Evolutionary conservation across 169 alveolate genomes (phyloP).

Genomic region (Babesia divergens): DNA sequence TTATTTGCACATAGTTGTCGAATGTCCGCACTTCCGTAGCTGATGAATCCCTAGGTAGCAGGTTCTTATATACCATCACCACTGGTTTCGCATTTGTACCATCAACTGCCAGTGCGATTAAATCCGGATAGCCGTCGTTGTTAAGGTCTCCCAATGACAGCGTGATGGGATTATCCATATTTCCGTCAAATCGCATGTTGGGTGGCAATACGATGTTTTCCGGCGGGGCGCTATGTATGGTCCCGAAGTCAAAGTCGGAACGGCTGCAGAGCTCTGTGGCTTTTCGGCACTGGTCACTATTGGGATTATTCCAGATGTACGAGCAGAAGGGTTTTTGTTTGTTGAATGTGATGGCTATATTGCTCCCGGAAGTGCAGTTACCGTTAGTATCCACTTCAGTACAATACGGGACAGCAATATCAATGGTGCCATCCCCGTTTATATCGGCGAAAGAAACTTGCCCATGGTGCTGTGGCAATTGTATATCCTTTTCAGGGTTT

Average conservation of each 20-base stretch:
- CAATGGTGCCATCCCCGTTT: conserved; percentile 81
- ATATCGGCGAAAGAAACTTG: conserved; percentile 77
- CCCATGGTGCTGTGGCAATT: conserved; percentile 63
- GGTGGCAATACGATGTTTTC: not conserved
- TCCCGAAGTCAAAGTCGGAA: conserved; percentile 66
- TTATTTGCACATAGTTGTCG: not conserved
- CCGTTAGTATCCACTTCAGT: conserved; percentile 25
- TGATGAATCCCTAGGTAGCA: not conserved
- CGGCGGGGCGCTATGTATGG: not conserved
- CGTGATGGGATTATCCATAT: not conserved
- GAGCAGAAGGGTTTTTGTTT: conserved; percentile 73
- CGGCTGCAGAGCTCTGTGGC: conserved; percentile 72
- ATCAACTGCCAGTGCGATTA: conserved; percentile 19
- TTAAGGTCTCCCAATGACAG: conserved; percentile 68
- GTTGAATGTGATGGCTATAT: conserved; percentile 60
- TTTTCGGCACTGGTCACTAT: conserved; percentile 69
- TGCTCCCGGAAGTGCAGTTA: conserved; percentile 43
- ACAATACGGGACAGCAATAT: conserved; percentile 76
- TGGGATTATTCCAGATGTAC: conserved; percentile 62
- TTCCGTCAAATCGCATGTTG: not conserved
- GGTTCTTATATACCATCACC: conserved; percentile 18
- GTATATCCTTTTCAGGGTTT: conserved; percentile 5
- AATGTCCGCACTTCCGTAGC: not conserved
- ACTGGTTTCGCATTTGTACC: not conserved
- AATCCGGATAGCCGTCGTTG: conserved; percentile 71